These are phyloP conservation scores for Dendryphion nanum DNA, from an alignment of 2,329 filamentous ascomycete species.

Conservation along the genomic window DNA sequence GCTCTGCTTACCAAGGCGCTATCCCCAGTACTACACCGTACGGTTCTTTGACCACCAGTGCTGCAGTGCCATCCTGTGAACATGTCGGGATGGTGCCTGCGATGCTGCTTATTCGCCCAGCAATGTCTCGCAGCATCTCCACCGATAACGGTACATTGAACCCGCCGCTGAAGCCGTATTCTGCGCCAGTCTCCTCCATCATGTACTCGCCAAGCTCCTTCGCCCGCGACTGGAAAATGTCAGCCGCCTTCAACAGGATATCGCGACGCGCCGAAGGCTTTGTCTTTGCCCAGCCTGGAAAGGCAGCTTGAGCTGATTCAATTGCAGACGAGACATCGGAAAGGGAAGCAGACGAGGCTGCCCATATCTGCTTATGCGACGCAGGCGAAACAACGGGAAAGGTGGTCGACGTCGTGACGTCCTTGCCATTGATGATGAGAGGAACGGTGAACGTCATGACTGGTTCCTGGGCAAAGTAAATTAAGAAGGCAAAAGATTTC, in stretches of 20 bases:
- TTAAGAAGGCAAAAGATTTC: too few relatives aligned
- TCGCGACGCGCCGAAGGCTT: slow-evolving; percentile 62
- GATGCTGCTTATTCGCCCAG: slow-evolving; percentile 49
- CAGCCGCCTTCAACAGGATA: slow-evolving; percentile 68
- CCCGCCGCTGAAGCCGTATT: slow-evolving; percentile 33
- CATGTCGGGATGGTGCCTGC: slow-evolving; percentile 51
- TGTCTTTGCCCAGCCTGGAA: slow-evolving; percentile 66
- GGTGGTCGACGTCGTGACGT: slow-evolving; percentile 47
- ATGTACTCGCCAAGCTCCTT: slow-evolving; percentile 63
- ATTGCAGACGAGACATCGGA: slow-evolving; percentile 57
- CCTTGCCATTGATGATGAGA: slow-evolving; percentile 50
- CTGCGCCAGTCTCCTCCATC: slow-evolving; percentile 57
- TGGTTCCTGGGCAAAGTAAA: too few relatives aligned
- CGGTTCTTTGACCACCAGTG: slow-evolving; percentile 70
- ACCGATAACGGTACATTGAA: slow-evolving; percentile 43
- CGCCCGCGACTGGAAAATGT: slow-evolving; percentile 59
- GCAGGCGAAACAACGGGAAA: slow-evolving; percentile 60
- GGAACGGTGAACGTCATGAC: slow-evolving; percentile 40
- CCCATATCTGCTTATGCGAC: slow-evolving; percentile 53
- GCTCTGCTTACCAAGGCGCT: slow-evolving; percentile 68
- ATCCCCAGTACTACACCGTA: slow-evolving; percentile 78
- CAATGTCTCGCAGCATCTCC: slow-evolving; percentile 53
- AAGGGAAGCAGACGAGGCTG: slow-evolving; percentile 57
- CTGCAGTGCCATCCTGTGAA: slow-evolving; percentile 52
- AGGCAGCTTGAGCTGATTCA: slow-evolving; percentile 64